Percentiles rank a stretch among this genome's conserved stretches.
phyloP scores from a whole-genome alignment of 805 yeast genomes.

The Monosporozyma aquatica region DNA sequence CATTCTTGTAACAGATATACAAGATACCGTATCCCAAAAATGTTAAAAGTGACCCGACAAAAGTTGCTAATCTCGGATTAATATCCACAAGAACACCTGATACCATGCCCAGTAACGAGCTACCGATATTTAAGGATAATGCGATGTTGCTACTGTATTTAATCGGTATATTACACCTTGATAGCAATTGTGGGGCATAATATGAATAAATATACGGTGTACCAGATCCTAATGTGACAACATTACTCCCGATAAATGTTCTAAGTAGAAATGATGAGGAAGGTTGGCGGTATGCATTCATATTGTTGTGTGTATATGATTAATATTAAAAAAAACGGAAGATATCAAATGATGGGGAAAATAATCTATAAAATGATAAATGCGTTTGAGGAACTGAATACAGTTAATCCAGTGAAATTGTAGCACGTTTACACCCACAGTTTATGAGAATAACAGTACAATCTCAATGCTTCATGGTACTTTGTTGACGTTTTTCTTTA shows the following conservation, averaged over 20 bases:
- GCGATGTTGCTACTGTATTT: constrained; percentile 58
- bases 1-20: constrained; percentile 37
- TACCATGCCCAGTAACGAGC: constrained; percentile 59
- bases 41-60: constrained; percentile 47
- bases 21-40: constrained; percentile 47
- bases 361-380: too few relatives aligned
- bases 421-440: too few relatives aligned
- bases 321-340: not conserved
- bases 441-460: too few relatives aligned
- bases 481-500: too few relatives aligned
- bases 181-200: constrained; percentile 64
- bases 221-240: constrained; percentile 61
- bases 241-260: constrained; percentile 25
- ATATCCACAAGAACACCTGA: constrained; percentile 63
- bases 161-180: constrained; percentile 46
- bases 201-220: constrained; percentile 68
- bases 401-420: too few relatives aligned
- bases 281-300: not conserved
- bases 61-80: constrained; percentile 41
- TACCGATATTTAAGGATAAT: constrained; percentile 52
- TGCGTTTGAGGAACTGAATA: too few relatives aligned
- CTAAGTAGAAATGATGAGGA: constrained; percentile 1
- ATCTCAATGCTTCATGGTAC: too few relatives aligned
- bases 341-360: not conserved
- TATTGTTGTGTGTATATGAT: not conserved